These are phyloP conservation scores for Nepenthes gracilis DNA, from an alignment of 148 eudicot genomes.

Conservation along the genomic window DNA sequence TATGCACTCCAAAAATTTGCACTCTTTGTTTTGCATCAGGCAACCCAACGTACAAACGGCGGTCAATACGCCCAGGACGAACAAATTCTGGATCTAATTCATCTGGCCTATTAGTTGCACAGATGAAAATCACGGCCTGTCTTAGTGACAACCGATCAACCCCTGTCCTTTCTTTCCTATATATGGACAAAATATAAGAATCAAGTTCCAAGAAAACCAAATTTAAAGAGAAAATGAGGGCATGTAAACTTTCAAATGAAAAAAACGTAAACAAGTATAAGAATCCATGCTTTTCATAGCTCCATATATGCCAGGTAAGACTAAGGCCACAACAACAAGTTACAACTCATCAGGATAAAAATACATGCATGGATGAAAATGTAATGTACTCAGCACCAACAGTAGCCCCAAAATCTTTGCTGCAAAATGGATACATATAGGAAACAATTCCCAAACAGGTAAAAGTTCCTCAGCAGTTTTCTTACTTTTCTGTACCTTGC, in stretches of 20 bases:
- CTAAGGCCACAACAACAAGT: too few relatives aligned
- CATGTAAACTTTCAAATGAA: too few relatives aligned
- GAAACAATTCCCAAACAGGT: too few relatives aligned
- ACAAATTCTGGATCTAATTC: constrained; percentile 74
- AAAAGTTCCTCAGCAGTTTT: too few relatives aligned
- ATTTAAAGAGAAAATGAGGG: too few relatives aligned
- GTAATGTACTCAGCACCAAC: too few relatives aligned
- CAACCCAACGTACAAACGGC: constrained; percentile 78
- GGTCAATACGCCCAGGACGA: constrained; percentile 82
- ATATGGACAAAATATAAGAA: constrained; percentile 2
- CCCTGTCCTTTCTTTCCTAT: constrained; percentile 78
- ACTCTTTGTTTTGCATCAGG: constrained; percentile 88
- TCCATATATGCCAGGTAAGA: too few relatives aligned
- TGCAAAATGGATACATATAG: too few relatives aligned
- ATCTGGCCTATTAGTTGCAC: constrained; percentile 97
- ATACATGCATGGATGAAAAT: too few relatives aligned
- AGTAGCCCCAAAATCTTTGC: background rate
- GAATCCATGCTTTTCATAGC: too few relatives aligned
- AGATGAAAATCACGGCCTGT: constrained; percentile 86
- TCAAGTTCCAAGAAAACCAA: background rate
- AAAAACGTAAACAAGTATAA: too few relatives aligned
- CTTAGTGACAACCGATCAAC: constrained; percentile 75
- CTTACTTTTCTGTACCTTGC: too few relatives aligned
- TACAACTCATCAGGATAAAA: background rate
- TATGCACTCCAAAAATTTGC: constrained; percentile 82